Evolutionary conservation across 192 early-diverging fungal genomes (phyloP), one percentile per base, ranked within the genome.

Genomic region (Backusella circina): DNA sequence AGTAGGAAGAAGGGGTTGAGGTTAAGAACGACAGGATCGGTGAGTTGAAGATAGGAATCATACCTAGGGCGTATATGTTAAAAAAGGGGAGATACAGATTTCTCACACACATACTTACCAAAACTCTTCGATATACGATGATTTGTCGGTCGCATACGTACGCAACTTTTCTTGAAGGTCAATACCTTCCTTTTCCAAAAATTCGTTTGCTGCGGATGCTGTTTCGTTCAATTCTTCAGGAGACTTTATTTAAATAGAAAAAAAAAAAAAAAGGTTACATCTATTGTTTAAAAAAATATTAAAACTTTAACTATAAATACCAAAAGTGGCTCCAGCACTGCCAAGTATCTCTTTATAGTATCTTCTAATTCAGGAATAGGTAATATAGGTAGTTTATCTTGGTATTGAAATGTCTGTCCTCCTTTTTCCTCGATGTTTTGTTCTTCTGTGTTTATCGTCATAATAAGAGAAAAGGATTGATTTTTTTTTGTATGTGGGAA

Each of bases 121-220:
- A 50, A 85, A 85, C 47, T 85, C 84, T 79, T 85, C 84, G 51
- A 85, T 83, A 61, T 85, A 85, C 10, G 82, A 83, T 35, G 82
- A 80, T 51, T 85, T 83, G 39, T 80, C 75, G 12, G 68, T 75
- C 21, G 82, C 84, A 84, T 91, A 88, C 15, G 65, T 80, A n/a
- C 81, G 36, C 0, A 92, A 82, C 12, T 84, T 87, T 44, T 84
- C 79, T 80, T 92, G 90, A 30, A 92, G 87, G 12, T 75, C 67
- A 12, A 85, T 85, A 3, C 90, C 84, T 68, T 85, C 73, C 71
- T 79, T 80, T 75, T 84, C 61, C 37, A 82, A 50, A 67, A 88
- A 81, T 37, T 82, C 72, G 64, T 80, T 3, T 0, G 78, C 85
- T 9, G 74, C 73, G 2, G 70, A 47, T 21, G 81, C 79, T 1